Evolutionary conservation across 352 stramenopile species (phyloP).

Genomic region (Pythium plurisporium): DNA sequence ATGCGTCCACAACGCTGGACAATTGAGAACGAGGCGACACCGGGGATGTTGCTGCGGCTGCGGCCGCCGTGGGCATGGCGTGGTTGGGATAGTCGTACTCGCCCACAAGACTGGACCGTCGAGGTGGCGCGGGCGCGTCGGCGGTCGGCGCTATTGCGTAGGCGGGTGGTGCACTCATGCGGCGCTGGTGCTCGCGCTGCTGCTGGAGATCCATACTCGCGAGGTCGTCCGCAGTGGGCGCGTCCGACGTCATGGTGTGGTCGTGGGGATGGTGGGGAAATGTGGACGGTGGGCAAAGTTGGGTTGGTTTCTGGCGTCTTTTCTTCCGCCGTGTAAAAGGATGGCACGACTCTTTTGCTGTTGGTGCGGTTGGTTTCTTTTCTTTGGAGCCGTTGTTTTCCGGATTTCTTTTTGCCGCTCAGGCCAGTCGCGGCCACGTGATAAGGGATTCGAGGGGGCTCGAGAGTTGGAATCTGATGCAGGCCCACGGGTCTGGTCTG

Average conservation of each 20-base stretch:
- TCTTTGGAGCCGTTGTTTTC: conserved; percentile 15
- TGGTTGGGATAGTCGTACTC: conserved; percentile 3
- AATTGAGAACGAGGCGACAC: neutral
- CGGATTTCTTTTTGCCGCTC: neutral
- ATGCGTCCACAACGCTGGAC: neutral
- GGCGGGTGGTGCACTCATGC: conserved; percentile 5
- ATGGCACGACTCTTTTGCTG: neutral
- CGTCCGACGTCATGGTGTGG: neutral
- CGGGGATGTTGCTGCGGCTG: neutral
- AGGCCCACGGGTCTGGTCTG: neutral
- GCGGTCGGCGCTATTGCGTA: neutral
- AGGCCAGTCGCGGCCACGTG: neutral
- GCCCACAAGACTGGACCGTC: conserved; percentile 1
- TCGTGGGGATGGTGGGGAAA: neutral
- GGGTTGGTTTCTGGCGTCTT: neutral
- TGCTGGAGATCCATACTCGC: conserved; percentile 1
- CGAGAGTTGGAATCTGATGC: neutral
- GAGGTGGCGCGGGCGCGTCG: neutral
- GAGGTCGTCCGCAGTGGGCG: neutral
- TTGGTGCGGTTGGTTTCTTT: conserved; percentile 10
- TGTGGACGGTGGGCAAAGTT: neutral
- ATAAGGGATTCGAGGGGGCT: neutral
- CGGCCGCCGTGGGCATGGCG: neutral
- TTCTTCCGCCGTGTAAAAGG: no score
- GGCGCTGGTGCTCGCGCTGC: neutral